Percentiles rank a stretch among this genome's conserved stretches.
Evolutionary conservation across 2,329 filamentous ascomycete species (phyloP).

Genomic region (Apiospora kogelbergensis): DNA sequence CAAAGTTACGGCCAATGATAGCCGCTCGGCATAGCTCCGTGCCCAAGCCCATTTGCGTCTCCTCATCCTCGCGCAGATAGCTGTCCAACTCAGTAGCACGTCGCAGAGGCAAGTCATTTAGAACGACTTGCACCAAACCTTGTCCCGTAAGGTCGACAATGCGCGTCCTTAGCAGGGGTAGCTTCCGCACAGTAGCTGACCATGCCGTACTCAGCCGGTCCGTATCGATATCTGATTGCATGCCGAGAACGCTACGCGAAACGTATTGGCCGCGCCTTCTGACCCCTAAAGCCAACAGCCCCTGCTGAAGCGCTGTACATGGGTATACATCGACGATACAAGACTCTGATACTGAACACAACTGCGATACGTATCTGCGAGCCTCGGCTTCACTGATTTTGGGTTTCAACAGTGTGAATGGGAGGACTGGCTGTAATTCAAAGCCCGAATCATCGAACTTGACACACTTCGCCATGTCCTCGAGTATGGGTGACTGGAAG

Average conservation of each 20-base stretch:
- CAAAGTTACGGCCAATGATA: background rate
- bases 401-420: background rate
- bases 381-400: background rate
- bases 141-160: conserved; percentile 10
- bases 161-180: conserved; percentile 5
- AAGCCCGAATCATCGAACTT: background rate
- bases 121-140: conserved; percentile 19
- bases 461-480: background rate
- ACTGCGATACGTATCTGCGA: background rate
- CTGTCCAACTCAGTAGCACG: background rate
- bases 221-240: conserved; percentile 5
- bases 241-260: conserved; percentile 17
- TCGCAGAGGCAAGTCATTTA: conserved; percentile 25
- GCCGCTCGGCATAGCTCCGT: conserved; percentile 20
- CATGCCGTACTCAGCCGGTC: background rate
- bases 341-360: background rate
- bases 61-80: conserved; percentile 20
- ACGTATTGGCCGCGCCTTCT: conserved; percentile 27
- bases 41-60: conserved; percentile 36
- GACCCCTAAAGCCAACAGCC: conserved; percentile 27
- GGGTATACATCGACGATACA: conserved; percentile 28
- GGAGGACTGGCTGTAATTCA: background rate
- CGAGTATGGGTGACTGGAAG: conserved; percentile 16
- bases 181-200: background rate
- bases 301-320: conserved; percentile 29